These are phyloP conservation scores for Apodospora peruviana DNA, from an alignment of 495 filamentous ascomycete species.

Conservation along the genomic window DNA sequence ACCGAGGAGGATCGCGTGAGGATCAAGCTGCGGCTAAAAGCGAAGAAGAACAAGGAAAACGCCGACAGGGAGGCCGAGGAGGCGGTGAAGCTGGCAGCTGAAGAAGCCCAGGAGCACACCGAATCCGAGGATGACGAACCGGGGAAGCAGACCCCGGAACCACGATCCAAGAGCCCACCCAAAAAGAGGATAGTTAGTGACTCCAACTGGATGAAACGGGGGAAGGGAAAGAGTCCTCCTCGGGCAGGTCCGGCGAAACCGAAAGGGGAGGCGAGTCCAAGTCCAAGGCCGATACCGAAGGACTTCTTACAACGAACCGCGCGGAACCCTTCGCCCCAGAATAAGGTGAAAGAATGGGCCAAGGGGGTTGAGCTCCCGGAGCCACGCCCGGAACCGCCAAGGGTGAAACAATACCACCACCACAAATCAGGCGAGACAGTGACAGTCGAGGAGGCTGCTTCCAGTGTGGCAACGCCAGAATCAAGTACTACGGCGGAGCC, in stretches of 20 bases:
- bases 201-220: slow-evolving; percentile 63
- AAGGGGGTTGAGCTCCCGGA: slow-evolving; percentile 36
- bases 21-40: slow-evolving; percentile 39
- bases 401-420: slow-evolving; percentile 20
- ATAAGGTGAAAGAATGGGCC: slow-evolving; percentile 50
- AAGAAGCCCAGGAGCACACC: slow-evolving; percentile 14
- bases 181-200: slow-evolving; percentile 78
- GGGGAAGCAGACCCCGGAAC: not conserved
- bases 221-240: slow-evolving; percentile 42
- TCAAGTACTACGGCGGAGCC: slow-evolving; percentile 9
- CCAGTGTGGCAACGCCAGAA: slow-evolving; percentile 10
- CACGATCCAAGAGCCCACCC: slow-evolving; percentile 36
- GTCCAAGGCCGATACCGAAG: slow-evolving; percentile 41
- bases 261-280: slow-evolving; percentile 27
- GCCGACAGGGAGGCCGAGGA: slow-evolving; percentile 18
- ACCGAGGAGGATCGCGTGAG: slow-evolving; percentile 45
- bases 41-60: slow-evolving; percentile 25
- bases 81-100: slow-evolving; percentile 13
- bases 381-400: slow-evolving; percentile 11
- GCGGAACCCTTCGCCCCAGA: slow-evolving; percentile 43
- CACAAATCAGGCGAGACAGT: slow-evolving; percentile 23
- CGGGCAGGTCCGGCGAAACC: slow-evolving; percentile 27
- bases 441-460: slow-evolving; percentile 23
- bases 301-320: slow-evolving; percentile 44
- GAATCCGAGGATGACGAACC: slow-evolving; percentile 12